phyloP scores from a whole-genome alignment of 495 filamentous ascomycete genomes.

The Neurospora cerealis region DNA sequence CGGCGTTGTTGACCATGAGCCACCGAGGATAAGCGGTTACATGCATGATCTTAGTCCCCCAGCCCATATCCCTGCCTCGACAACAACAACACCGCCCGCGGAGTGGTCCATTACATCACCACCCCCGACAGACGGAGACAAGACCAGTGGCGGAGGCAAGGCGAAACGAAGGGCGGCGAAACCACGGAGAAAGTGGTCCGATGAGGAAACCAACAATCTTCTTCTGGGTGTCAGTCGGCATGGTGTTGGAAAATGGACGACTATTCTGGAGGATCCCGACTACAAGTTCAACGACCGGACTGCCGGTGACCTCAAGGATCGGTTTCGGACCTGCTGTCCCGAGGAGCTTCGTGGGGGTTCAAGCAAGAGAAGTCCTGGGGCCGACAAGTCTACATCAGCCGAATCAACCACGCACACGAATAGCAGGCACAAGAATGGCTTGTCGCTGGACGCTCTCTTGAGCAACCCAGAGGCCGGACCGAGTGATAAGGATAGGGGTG shows the following conservation, averaged over 20 bases:
- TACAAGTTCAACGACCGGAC: slow-evolving; percentile 67
- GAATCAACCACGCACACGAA: slow-evolving; percentile 6
- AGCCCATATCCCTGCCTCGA: slow-evolving; percentile 2
- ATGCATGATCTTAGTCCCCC: slow-evolving; percentile 17
- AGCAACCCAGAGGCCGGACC: slow-evolving; percentile 28
- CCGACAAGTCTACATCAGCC: not conserved
- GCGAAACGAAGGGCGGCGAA: slow-evolving; percentile 34
- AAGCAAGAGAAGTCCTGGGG: slow-evolving; percentile 15
- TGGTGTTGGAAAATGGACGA: slow-evolving; percentile 82
- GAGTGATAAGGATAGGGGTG: slow-evolving; percentile 7
- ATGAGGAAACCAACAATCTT: slow-evolving; percentile 72
- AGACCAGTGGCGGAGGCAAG: slow-evolving; percentile 22
- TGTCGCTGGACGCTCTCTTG: slow-evolving; percentile 39
- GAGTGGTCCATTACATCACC: not conserved
- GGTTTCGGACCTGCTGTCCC: slow-evolving; percentile 71
- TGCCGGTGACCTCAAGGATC: slow-evolving; percentile 77
- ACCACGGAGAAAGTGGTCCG: slow-evolving; percentile 60
- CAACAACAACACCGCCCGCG: not conserved
- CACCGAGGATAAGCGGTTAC: slow-evolving; percentile 5
- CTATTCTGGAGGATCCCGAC: slow-evolving; percentile 64
- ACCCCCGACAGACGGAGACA: slow-evolving; percentile 4
- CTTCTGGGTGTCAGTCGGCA: slow-evolving; percentile 69
- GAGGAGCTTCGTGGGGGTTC: slow-evolving; percentile 33
- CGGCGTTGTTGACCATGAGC: slow-evolving; percentile 33
- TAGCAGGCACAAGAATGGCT: slow-evolving; percentile 23